Conservation (phyloP, 1,139 yeast species). For the Entelexis sorbosivorans region DNA sequence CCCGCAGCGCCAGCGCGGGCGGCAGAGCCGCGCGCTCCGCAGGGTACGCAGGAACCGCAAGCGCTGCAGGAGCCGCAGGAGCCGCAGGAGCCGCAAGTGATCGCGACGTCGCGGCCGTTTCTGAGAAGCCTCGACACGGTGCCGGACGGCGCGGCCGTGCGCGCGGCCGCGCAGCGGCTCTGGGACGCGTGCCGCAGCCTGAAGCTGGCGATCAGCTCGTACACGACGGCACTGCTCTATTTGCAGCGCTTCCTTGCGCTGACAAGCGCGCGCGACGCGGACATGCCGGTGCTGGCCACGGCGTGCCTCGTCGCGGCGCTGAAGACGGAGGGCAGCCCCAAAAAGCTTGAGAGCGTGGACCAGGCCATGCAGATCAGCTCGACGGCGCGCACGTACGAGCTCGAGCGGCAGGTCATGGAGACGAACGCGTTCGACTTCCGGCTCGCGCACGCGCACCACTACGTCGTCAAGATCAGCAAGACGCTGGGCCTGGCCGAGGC, state of each 20-base stretch:
- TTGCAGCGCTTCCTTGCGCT: slow-evolving; percentile 24
- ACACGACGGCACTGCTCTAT: slow-evolving; percentile 29
- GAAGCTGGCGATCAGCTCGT: slow-evolving; percentile 29
- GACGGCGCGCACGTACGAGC: background rate
- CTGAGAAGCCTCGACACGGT: slow-evolving; percentile 6
- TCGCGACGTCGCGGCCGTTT: slow-evolving; percentile 14
- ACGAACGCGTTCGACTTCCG: slow-evolving; percentile 67
- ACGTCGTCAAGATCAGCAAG: slow-evolving; percentile 57
- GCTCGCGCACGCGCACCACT: slow-evolving; percentile 51
- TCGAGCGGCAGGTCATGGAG: slow-evolving; percentile 44
- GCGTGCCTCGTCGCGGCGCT: slow-evolving; percentile 71
- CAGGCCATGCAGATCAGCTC: slow-evolving; percentile 42
- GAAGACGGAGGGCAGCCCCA: slow-evolving; percentile 49
- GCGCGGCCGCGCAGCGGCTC: slow-evolving; percentile 23
- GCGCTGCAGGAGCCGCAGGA: background rate
- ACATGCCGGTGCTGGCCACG: slow-evolving; percentile 36
- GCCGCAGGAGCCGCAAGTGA: slow-evolving; percentile 12
- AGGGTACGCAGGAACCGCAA: background rate
- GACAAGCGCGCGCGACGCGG: slow-evolving; percentile 2
- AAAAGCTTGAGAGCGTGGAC: slow-evolving; percentile 35
- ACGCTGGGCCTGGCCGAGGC: slow-evolving; percentile 34
- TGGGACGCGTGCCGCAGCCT: slow-evolving; percentile 24
- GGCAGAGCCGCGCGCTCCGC: background rate
- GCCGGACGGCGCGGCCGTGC: slow-evolving; percentile 17
- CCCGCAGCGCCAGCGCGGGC: background rate